These are phyloP conservation scores for Mortierella sp. DNA, from an alignment of 371 early-diverging fungal species.

Conservation along the genomic window DNA sequence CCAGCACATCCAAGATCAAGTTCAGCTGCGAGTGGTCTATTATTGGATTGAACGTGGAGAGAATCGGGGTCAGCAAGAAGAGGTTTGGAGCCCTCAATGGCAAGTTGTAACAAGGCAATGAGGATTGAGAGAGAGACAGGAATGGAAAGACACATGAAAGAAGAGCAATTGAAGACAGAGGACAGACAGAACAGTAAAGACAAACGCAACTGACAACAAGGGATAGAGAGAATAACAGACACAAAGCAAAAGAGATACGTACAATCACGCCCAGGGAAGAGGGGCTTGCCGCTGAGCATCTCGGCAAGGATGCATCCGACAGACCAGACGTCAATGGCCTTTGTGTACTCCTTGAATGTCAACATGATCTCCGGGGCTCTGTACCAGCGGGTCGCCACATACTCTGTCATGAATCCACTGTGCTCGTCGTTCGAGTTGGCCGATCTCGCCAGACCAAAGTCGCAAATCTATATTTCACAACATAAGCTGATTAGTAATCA, in stretches of 20 bases:
- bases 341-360: slow-evolving; percentile 94
- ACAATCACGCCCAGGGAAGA: slow-evolving; percentile 94
- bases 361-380: slow-evolving; percentile 99
- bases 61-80: background rate
- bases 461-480: slow-evolving; percentile 78
- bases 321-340: slow-evolving; percentile 98
- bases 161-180: background rate
- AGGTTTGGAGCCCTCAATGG: background rate
- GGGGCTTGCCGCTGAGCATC: slow-evolving; percentile 90
- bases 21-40: slow-evolving; percentile 96
- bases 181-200: background rate
- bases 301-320: slow-evolving; percentile 98
- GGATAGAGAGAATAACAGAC: background rate
- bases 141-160: slow-evolving; percentile 2
- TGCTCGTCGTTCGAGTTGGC: slow-evolving; percentile 88
- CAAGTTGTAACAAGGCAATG: background rate
- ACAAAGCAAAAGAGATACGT: slow-evolving; percentile 30
- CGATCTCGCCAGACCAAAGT: slow-evolving; percentile 95
- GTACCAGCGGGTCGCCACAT: slow-evolving; percentile 99
- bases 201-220: background rate
- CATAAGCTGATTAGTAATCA: slow-evolving; percentile 4
- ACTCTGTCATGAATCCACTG: slow-evolving; percentile 96
- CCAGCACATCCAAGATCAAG: slow-evolving; percentile 96
- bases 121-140: background rate
- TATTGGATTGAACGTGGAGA: background rate